These are phyloP conservation scores for Pestalotiopsis sp. DNA, from an alignment of 2,329 filamentous ascomycete genomes.

Conservation along the genomic window DNA sequence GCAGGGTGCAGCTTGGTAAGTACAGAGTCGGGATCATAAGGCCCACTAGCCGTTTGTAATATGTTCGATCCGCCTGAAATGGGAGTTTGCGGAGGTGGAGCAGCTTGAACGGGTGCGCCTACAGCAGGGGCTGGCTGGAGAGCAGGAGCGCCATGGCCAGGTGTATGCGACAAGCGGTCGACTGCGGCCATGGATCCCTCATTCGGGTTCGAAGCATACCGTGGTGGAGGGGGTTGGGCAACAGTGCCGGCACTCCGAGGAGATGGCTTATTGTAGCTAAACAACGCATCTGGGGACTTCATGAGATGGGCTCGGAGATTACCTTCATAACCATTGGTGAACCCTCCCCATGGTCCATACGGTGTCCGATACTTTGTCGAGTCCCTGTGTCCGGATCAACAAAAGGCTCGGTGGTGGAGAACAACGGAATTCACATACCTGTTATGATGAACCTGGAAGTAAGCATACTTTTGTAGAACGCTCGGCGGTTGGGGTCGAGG, in stretches of 20 bases:
- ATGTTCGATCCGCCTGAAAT: background rate
- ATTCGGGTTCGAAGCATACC: conserved; percentile 14
- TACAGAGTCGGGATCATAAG: conserved; percentile 11
- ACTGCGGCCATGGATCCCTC: conserved; percentile 3
- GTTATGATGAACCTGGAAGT: conserved; percentile 63
- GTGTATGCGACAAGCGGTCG: background rate
- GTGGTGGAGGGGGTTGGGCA: conserved; percentile 12
- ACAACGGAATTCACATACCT: conserved; percentile 42
- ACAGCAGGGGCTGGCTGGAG: background rate
- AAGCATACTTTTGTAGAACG: conserved; percentile 57
- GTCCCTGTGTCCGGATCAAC: conserved; percentile 42
- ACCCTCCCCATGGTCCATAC: conserved; percentile 59
- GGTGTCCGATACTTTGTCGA: conserved; percentile 61
- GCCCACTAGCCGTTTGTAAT: conserved; percentile 13
- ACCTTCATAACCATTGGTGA: conserved; percentile 64
- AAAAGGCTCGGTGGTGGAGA: conserved; percentile 10
- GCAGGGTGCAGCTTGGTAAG: conserved; percentile 30
- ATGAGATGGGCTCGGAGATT: conserved; percentile 49
- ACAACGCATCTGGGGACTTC: conserved; percentile 41
- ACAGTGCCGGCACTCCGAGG: background rate
- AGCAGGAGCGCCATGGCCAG: background rate
- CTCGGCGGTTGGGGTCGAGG: conserved; percentile 29
- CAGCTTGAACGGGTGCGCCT: background rate
- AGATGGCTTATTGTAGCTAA: conserved; percentile 17
- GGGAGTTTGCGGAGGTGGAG: background rate